phyloP scores from a whole-genome alignment of 768 basidiomycete genomes.

The Hysterangium stoloniferum region DNA sequence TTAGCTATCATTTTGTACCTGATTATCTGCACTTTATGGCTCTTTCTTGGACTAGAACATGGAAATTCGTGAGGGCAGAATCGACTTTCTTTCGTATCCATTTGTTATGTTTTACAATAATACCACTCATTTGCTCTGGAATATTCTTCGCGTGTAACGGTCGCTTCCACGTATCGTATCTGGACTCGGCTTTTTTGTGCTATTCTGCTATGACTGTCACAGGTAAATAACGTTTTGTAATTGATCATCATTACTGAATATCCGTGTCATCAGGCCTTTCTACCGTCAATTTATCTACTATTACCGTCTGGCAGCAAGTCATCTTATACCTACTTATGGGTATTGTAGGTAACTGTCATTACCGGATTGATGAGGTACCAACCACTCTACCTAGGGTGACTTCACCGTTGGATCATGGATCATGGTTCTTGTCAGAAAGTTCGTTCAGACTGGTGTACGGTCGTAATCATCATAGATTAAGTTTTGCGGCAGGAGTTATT shows the following conservation, averaged over 20 bases:
- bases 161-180: conserved; percentile 55
- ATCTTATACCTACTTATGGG: conserved; percentile 33
- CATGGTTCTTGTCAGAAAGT: conserved; percentile 48
- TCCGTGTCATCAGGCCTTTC: conserved; percentile 38
- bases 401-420: conserved; percentile 61
- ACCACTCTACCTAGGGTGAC: not conserved
- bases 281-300: conserved; percentile 57
- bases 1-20: too few species aligned
- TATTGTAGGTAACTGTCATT: conserved; percentile 29
- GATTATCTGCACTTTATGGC: too few species aligned
- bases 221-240: not conserved
- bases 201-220: conserved; percentile 30
- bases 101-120: conserved; percentile 3
- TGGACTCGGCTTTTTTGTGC: conserved; percentile 33
- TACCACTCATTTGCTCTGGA: conserved; percentile 20
- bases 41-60: not conserved
- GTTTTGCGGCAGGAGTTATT: conserved; percentile 47
- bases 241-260: not conserved
- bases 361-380: not conserved
- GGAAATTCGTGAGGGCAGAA: not conserved
- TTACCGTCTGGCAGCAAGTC: conserved; percentile 64
- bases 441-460: not conserved
- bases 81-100: conserved; percentile 6
- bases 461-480: not conserved
- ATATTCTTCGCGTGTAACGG: conserved; percentile 85